Evolutionary conservation across 768 basidiomycete species (phyloP).

Genomic region (Sarcodon sp.): DNA sequence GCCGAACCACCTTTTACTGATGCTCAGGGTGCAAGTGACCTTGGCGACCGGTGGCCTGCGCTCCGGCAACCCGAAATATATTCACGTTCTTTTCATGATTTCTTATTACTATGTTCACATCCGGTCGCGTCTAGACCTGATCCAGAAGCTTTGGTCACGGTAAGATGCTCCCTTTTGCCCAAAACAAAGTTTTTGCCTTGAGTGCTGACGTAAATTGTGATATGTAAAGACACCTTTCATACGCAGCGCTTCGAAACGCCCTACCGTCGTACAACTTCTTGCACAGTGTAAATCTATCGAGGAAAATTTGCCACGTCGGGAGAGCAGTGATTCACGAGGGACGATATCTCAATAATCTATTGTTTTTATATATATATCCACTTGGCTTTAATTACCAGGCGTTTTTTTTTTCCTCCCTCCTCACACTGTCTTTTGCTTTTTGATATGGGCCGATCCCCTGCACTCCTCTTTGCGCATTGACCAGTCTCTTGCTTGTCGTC

Average conservation of each 20-base stretch:
- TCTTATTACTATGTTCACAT: constrained; percentile 54
- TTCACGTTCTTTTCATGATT: constrained; percentile 62
- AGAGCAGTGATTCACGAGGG: constrained; percentile 14
- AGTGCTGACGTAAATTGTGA: not conserved
- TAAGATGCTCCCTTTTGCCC: constrained; percentile 22
- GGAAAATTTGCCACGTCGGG: constrained; percentile 18
- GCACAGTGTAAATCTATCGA: constrained; percentile 59
- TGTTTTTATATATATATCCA: not conserved
- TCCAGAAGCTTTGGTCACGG: constrained; percentile 45
- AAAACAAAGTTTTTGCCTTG: not conserved
- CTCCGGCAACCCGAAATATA: constrained; percentile 44
- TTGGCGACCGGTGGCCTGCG: constrained; percentile 55
- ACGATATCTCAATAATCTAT: constrained; percentile 9
- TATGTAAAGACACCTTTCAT: constrained; percentile 43
- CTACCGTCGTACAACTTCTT: constrained; percentile 54
- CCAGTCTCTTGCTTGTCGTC: not conserved
- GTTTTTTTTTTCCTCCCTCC: not conserved
- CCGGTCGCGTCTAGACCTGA: constrained; percentile 42
- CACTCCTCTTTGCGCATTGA: not conserved
- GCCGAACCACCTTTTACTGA: constrained; percentile 62
- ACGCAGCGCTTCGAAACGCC: constrained; percentile 53
- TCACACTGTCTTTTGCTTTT: not conserved
- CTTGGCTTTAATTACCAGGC: not conserved
- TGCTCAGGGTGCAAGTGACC: constrained; percentile 27
- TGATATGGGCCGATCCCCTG: too few species aligned